A percentile compares a stretch with the other conserved stretches of the same genome.
Conservation (phyloP, 352 stramenopile species). For the Phytophthora citricola region DNA sequence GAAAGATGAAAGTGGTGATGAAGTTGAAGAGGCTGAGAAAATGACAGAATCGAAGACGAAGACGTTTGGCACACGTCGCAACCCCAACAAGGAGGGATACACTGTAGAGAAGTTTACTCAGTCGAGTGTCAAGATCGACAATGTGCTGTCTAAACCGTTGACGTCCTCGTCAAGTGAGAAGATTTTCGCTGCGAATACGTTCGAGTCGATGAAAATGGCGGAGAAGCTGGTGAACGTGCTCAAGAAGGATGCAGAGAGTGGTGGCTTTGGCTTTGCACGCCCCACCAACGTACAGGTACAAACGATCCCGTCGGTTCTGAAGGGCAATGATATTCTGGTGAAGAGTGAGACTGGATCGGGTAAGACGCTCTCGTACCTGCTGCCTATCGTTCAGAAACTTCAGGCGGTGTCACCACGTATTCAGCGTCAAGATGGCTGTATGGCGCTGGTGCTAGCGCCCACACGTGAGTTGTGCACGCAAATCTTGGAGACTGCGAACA, state of each 20-base stretch:
- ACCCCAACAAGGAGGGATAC: conserved; percentile 86
- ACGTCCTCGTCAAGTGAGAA: conserved; percentile 80
- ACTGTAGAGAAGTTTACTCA: conserved; percentile 64
- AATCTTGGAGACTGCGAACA: conserved; percentile 95
- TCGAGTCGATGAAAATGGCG: conserved; percentile 76
- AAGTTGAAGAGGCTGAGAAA: conserved; percentile 7
- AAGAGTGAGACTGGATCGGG: conserved; percentile 97
- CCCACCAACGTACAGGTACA: conserved; percentile 87
- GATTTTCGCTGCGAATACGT: conserved; percentile 82
- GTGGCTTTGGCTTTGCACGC: conserved; percentile 80
- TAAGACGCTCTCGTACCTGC: conserved; percentile 97
- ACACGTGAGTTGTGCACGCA: conserved; percentile 96
- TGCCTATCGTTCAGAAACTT: conserved; percentile 95
- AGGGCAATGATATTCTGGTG: conserved; percentile 91
- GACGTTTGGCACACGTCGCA: conserved; percentile 76
- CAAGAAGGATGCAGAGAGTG: conserved; percentile 50
- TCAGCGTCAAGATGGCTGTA: conserved; percentile 82
- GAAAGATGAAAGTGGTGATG: conserved; percentile 6
- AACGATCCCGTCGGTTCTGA: conserved; percentile 75
- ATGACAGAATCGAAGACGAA: conserved; percentile 15
- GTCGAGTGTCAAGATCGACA: conserved; percentile 62
- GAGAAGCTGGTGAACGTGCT: conserved; percentile 74
- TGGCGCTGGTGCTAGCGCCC: conserved; percentile 93
- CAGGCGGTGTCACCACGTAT: conserved; percentile 75
- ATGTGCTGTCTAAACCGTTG: conserved; percentile 75